phyloP scores from a whole-genome alignment of 2,329 filamentous ascomycete species.

The Aspergillus clavatus region DNA sequence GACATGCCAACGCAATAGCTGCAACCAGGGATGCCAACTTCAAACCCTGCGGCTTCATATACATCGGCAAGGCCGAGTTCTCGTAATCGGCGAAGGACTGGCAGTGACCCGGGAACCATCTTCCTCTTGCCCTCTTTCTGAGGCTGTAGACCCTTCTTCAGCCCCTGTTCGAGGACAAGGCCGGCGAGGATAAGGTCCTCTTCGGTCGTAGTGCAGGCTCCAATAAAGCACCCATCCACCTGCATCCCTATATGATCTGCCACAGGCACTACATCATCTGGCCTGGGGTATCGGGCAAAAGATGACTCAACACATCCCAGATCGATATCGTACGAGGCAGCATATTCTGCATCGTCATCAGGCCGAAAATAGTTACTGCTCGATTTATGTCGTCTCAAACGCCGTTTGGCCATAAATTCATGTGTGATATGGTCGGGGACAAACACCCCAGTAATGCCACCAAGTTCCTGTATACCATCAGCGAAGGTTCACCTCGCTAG shows the following conservation, averaged over 20 bases:
- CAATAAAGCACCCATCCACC: constrained; percentile 45
- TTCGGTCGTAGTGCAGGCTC: constrained; percentile 45
- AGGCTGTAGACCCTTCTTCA: constrained; percentile 30
- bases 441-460: constrained; percentile 43
- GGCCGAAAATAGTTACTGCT: constrained; percentile 36
- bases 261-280: constrained; percentile 44
- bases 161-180: constrained; percentile 38
- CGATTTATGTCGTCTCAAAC: constrained; percentile 30
- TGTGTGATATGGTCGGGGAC: constrained; percentile 37
- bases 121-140: constrained; percentile 33
- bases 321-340: constrained; percentile 35
- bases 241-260: constrained; percentile 25
- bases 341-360: constrained; percentile 39
- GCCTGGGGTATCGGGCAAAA: constrained; percentile 40
- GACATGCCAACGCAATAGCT: constrained; percentile 45
- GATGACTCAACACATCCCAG: constrained; percentile 36
- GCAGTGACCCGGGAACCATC: constrained; percentile 41
- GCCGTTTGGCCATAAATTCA: constrained; percentile 33
- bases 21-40: constrained; percentile 41
- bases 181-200: constrained; percentile 44
- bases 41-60: constrained; percentile 42
- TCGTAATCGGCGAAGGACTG: constrained; percentile 36
- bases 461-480: constrained; percentile 32
- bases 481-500: background rate
- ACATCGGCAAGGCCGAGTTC: constrained; percentile 33